Evolutionary conservation across 2,329 filamentous ascomycete species (phyloP), one percentile per base, ranked within the genome.

Genomic region (Drechmeria coniospora): DNA sequence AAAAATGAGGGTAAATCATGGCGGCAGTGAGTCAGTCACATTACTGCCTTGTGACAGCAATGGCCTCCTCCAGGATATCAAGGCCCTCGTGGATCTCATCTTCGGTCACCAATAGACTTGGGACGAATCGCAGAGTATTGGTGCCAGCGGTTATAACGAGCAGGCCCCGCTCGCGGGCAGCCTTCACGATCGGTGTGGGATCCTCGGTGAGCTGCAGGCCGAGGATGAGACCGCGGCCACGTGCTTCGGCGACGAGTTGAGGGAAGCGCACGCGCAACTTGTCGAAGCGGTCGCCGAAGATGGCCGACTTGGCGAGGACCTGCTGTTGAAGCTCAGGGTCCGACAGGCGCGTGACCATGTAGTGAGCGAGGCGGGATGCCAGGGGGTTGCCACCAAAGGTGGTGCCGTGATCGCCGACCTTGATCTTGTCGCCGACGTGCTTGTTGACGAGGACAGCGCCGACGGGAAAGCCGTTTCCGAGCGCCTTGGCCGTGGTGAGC

Each of bases 381-480:
- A 94, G 65, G 6, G 86, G 86, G 57, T 93, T 94, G 22, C 86
- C 86, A 31, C 86, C 86, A 44, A 92, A 94, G 1, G 86, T 94
- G 11, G 86, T 94, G 27, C 86, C 86, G 54, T 94, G 86, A 51
- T 94, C 86, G 32, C 86, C 82, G 8, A 53, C 54, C 39, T 52
- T 48, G 36, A 59, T 60, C 42, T 50, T 58, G 15, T 56, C 54
- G 23, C 43, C 40, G 5, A 61, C 55, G 14, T 45, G 39, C 28
- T 48, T 44, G 10, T 54, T 59, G 15, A 62, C 54, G 15, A 61
- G 39, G 14, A 57, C 56, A 6, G 90, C 90, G 27, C 83, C 90
- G 39, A 98, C 86, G 26, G 90, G 90, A 53, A 94, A 87, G 5
- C 90, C 90, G 46, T 98, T 98, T 11, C 90, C 90, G 2, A 98